Percentiles rank a stretch among this genome's conserved stretches.
Evolutionary conservation across 2,329 filamentous ascomycete species (phyloP).

Genomic region (Tympanopsis confertula): DNA sequence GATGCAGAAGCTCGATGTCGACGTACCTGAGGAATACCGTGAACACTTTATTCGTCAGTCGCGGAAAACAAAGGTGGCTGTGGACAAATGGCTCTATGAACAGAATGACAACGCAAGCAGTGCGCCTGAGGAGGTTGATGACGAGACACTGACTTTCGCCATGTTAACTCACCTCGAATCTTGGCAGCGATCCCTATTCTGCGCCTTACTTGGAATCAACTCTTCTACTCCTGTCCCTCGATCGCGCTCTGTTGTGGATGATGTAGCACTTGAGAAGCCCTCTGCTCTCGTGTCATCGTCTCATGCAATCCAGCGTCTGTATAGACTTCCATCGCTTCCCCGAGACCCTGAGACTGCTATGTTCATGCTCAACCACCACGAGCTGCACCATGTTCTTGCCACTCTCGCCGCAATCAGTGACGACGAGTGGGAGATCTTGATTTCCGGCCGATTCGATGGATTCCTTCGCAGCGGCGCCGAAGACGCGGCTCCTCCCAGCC

Average conservation of each 20-base stretch:
- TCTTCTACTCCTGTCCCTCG: neutral
- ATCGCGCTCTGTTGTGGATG: too few species aligned
- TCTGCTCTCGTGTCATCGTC: constrained; percentile 37
- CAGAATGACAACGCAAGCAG: constrained; percentile 40
- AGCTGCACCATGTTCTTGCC: constrained; percentile 49
- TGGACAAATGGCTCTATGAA: constrained; percentile 50
- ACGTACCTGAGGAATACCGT: constrained; percentile 53
- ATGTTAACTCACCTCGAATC: constrained; percentile 51
- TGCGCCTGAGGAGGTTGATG: constrained; percentile 51
- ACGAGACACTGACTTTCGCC: constrained; percentile 55
- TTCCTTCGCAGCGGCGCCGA: constrained; percentile 57
- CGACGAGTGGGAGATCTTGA: constrained; percentile 56
- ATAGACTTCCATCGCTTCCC: constrained; percentile 39
- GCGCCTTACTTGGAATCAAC: constrained; percentile 33
- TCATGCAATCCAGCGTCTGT: constrained; percentile 48
- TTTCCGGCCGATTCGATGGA: constrained; percentile 55
- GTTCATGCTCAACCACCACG: constrained; percentile 47
- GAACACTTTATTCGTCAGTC: constrained; percentile 56
- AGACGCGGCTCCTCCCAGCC: neutral
- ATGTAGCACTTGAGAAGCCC: too few species aligned
- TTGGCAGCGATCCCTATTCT: constrained; percentile 43
- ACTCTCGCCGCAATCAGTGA: constrained; percentile 51
- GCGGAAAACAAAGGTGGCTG: constrained; percentile 52
- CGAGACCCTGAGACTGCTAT: constrained; percentile 52
- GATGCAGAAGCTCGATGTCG: constrained; percentile 56